phyloP scores from a whole-genome alignment of 2,329 filamentous ascomycete species.

The Fusarium sambucinum region DNA sequence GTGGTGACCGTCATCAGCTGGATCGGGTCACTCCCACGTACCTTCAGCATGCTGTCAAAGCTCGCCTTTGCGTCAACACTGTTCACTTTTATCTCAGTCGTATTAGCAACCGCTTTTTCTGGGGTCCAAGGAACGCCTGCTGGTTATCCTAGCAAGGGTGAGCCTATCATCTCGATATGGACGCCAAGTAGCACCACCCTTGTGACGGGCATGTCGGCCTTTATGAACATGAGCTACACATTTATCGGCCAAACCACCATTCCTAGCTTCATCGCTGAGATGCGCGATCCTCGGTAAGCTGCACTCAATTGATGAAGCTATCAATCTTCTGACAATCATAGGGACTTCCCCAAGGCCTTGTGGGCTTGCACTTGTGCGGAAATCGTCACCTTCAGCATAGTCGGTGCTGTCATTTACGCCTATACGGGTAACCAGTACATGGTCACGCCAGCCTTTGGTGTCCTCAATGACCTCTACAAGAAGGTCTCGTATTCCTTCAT shows the following conservation, averaged over 20 bases:
- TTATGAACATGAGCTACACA: slow-evolving; percentile 94
- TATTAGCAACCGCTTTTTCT: slow-evolving; percentile 86
- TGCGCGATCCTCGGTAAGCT: slow-evolving; percentile 71
- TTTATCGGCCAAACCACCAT: slow-evolving; percentile 96
- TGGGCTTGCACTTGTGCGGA: slow-evolving; percentile 91
- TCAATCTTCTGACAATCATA: slow-evolving; percentile 41
- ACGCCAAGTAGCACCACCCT: slow-evolving; percentile 79
- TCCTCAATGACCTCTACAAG: slow-evolving; percentile 80
- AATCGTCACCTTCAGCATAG: slow-evolving; percentile 84
- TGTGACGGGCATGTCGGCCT: slow-evolving; percentile 84
- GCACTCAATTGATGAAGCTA: accelerated
- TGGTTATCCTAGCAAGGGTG: slow-evolving; percentile 69
- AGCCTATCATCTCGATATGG: slow-evolving; percentile 74
- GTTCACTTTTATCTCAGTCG: slow-evolving; percentile 89
- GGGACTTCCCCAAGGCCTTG: slow-evolving; percentile 90
- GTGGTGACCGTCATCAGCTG: slow-evolving; percentile 81
- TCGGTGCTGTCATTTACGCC: slow-evolving; percentile 82
- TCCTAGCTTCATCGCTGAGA: slow-evolving; percentile 94
- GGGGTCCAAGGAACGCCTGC: slow-evolving; percentile 80
- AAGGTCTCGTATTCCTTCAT: slow-evolving; percentile 94
- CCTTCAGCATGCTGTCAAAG: slow-evolving; percentile 82
- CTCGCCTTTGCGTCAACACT: slow-evolving; percentile 82
- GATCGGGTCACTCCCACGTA: slow-evolving; percentile 83
- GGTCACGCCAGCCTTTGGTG: slow-evolving; percentile 87
- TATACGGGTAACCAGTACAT: slow-evolving; percentile 92